Conservation (phyloP, 176 grass and related monocot genomes). For the Raddia guianensis region DNA sequence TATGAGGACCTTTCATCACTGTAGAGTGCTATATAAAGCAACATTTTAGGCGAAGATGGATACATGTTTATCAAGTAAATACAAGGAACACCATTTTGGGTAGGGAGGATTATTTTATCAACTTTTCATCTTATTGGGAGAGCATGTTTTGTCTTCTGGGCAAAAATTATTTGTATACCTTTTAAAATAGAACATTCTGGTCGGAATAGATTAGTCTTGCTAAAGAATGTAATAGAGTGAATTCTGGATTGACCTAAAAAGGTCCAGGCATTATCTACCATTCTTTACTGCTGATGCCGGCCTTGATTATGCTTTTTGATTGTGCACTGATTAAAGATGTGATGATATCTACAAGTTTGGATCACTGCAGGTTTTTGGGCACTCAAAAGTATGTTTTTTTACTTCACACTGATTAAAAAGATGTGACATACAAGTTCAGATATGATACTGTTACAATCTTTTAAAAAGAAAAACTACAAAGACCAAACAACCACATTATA, state of each 20-base stretch:
- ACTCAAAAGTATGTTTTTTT: neutral
- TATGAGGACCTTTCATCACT: neutral
- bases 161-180: neutral
- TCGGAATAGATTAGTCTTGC: conserved; percentile 5
- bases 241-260: neutral
- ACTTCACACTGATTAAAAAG: conserved; percentile 13
- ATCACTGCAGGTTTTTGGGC: neutral
- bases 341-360: neutral
- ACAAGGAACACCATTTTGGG: neutral
- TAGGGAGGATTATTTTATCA: neutral
- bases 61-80: neutral
- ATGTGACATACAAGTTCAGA: conserved; percentile 1
- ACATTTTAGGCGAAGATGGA: neutral
- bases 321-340: conserved; percentile 13
- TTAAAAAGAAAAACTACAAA: neutral
- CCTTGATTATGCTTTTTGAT: conserved; percentile 26
- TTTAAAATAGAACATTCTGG: neutral
- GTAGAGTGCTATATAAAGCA: neutral
- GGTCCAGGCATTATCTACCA: neutral
- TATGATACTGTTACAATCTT: neutral
- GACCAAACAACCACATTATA: neutral
- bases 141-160: neutral
- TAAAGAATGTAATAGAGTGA: neutral
- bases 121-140: neutral
- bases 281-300: neutral